These are phyloP conservation scores for Lactarius indigo DNA, from an alignment of 768 basidiomycete genomes.

Conservation along the genomic window DNA sequence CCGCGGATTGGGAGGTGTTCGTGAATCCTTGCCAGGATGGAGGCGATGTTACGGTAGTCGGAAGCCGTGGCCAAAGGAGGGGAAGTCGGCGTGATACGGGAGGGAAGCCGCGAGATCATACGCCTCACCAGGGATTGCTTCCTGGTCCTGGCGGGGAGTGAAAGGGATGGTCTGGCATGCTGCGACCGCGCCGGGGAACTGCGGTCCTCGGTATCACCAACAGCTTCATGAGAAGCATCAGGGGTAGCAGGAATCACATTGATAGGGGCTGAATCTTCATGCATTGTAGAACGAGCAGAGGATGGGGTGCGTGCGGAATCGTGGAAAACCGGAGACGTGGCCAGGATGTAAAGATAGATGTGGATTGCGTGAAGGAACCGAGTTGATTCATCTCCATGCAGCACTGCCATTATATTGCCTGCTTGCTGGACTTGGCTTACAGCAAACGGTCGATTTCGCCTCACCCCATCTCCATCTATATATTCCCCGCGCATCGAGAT, in stretches of 20 bases:
- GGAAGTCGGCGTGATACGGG: constrained; percentile 40
- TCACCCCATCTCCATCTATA: constrained; percentile 44
- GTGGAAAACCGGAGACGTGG: constrained; percentile 59
- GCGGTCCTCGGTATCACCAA: constrained; percentile 32
- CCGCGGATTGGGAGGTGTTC: constrained; percentile 72
- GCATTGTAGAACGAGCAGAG: constrained; percentile 32
- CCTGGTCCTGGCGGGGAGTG: constrained; percentile 47
- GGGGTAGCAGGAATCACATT: constrained; percentile 23
- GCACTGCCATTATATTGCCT: constrained; percentile 43
- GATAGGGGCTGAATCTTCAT: constrained; percentile 19
- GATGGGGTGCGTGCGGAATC: constrained; percentile 41
- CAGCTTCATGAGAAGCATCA: constrained; percentile 33
- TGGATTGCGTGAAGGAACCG: constrained; percentile 78
- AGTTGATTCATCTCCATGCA: constrained; percentile 60
- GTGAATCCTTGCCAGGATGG: constrained; percentile 64
- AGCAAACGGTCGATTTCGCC: constrained; percentile 43
- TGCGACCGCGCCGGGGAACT: constrained; percentile 35
- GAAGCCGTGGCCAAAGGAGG: constrained; percentile 53
- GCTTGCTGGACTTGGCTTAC: constrained; percentile 49
- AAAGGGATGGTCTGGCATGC: constrained; percentile 46
- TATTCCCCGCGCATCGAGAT: constrained; percentile 60
- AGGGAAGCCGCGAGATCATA: constrained; percentile 48
- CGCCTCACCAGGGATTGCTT: constrained; percentile 55
- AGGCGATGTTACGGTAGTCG: constrained; percentile 71
- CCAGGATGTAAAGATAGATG: constrained; percentile 76